Conservation (phyloP, 1,284 basidiomycete species). For the Leccinum fallax region DNA sequence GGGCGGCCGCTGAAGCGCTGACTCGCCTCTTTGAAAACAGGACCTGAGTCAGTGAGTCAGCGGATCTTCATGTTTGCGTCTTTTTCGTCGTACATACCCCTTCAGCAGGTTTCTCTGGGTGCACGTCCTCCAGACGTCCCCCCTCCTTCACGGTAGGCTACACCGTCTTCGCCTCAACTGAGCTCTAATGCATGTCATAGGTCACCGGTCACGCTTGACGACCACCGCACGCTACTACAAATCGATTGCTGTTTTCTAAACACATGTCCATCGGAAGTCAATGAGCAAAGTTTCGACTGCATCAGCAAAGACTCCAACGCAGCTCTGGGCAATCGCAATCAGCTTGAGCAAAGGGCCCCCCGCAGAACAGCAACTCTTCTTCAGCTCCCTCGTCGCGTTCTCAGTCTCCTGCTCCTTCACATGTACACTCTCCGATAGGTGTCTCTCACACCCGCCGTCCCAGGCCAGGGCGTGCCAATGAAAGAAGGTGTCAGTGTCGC, state of each 20-base stretch:
- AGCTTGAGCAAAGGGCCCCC: constrained; percentile 84
- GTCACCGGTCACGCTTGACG: neutral
- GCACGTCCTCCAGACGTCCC: constrained; percentile 23
- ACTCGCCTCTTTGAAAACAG: no score
- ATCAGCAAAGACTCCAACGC: constrained; percentile 68
- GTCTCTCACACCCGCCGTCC: constrained; percentile 70
- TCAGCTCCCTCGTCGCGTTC: constrained; percentile 64
- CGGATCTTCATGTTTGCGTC: constrained; percentile 57
- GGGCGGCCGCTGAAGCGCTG: no score
- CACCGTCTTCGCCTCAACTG: no score
- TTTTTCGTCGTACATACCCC: constrained; percentile 46
- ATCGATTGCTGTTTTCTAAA: no score
- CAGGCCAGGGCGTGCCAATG: constrained; percentile 45
- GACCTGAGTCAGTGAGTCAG: no score
- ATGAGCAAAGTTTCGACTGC: constrained; percentile 25
- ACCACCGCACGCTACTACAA: no score
- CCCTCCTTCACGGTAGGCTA: constrained; percentile 19
- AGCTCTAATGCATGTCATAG: no score
- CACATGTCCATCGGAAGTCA: no score
- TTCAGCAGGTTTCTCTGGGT: constrained; percentile 37
- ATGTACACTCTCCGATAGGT: constrained; percentile 47
- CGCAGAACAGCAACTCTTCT: constrained; percentile 44
- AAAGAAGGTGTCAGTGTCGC: constrained; percentile 75
- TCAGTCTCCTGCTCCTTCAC: constrained; percentile 68
- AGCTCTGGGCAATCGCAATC: constrained; percentile 65